phyloP scores from a whole-genome alignment of 1,284 basidiomycete genomes.

The Agroathelia rolfsii region DNA sequence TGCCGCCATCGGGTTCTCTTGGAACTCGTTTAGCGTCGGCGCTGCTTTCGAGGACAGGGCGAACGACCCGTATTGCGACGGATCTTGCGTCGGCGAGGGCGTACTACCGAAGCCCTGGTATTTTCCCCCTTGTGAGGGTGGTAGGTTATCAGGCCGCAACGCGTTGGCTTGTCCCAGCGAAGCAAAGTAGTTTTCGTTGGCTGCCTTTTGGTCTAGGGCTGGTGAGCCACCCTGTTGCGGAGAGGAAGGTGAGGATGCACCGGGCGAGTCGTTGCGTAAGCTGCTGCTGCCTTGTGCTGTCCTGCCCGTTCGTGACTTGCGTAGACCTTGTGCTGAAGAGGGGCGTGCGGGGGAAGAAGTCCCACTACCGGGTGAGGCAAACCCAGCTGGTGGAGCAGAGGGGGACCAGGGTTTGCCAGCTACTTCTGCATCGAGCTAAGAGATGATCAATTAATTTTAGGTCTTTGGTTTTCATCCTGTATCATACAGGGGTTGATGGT shows the following conservation, averaged over 20 bases:
- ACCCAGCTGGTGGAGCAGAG: slow-evolving; percentile 47
- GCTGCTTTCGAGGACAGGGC: slow-evolving; percentile 61
- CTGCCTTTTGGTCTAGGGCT: slow-evolving; percentile 52
- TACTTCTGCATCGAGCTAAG: slow-evolving; percentile 59
- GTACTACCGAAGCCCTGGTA: slow-evolving; percentile 81
- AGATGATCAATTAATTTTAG: slow-evolving; percentile 7
- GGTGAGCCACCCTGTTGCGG: slow-evolving; percentile 29
- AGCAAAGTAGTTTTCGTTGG: slow-evolving; percentile 73
- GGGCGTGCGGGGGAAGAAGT: slow-evolving; percentile 40
- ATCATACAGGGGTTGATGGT: slow-evolving; percentile 8
- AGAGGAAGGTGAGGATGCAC: slow-evolving; percentile 44
- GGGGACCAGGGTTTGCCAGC: slow-evolving; percentile 66
- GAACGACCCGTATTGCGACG: slow-evolving; percentile 50
- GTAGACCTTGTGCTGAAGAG: slow-evolving; percentile 61
- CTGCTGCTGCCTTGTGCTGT: slow-evolving; percentile 23
- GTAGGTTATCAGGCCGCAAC: slow-evolving; percentile 55
- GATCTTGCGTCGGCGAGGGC: slow-evolving; percentile 38
- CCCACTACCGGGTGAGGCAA: slow-evolving; percentile 21
- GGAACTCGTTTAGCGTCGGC: slow-evolving; percentile 63
- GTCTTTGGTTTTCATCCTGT: not conserved
- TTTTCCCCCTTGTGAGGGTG: slow-evolving; percentile 77
- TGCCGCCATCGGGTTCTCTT: slow-evolving; percentile 70
- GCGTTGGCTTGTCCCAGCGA: slow-evolving; percentile 66
- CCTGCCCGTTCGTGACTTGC: slow-evolving; percentile 55
- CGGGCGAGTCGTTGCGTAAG: slow-evolving; percentile 39